Evolutionary conservation across 345 rosid genomes (phyloP).

Genomic region (Diplotaxis tenuifolia): DNA sequence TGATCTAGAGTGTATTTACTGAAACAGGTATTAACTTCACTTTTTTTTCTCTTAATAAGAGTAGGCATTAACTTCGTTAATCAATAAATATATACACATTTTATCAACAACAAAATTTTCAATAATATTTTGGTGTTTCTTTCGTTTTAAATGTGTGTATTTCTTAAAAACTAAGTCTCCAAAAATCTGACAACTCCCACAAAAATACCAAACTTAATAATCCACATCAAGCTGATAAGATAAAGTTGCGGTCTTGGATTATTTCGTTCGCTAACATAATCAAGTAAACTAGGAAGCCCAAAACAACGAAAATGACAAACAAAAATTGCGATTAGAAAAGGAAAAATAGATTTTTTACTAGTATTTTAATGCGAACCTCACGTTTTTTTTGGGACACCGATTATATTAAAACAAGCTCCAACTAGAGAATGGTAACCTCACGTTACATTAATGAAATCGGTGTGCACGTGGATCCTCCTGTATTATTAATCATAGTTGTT

Average conservation of each 20-base stretch:
- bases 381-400: not conserved
- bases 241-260: not conserved
- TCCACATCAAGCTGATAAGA: constrained; percentile 5
- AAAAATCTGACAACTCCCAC: not conserved
- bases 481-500: constrained; percentile 13
- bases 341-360: not conserved
- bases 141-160: not conserved
- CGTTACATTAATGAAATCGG: constrained; percentile 4
- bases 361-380: constrained; percentile 6
- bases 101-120: not conserved
- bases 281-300: not conserved
- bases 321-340: not conserved
- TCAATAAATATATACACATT: not conserved
- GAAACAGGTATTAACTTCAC: not conserved
- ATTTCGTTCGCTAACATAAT: not conserved
- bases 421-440: not conserved
- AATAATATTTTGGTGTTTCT: not conserved
- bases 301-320: constrained; percentile 22
- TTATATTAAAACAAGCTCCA: not conserved
- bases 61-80: not conserved
- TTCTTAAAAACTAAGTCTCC: not conserved
- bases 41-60: not conserved
- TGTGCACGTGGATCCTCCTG: constrained; percentile 33
- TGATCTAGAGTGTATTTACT: not conserved
- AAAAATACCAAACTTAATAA: not conserved